Evolutionary conservation across 2,329 filamentous ascomycete genomes (phyloP).

Genomic region (Davidsoniella eucalypti): DNA sequence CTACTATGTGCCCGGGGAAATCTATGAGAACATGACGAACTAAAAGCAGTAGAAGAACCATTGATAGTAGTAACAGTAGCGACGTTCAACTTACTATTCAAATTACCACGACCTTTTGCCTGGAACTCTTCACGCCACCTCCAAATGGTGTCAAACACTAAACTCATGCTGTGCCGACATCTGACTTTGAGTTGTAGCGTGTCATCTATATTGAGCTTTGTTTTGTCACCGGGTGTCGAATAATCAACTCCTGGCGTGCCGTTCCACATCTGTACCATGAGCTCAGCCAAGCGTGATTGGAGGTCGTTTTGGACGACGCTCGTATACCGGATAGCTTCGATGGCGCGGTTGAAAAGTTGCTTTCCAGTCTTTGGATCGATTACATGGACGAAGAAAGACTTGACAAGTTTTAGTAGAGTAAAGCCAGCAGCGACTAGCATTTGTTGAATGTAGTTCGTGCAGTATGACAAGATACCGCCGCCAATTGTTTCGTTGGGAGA

Average conservation of each 20-base stretch:
- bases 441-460: conserved; percentile 64
- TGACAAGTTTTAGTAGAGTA: conserved; percentile 60
- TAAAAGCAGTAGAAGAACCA: neutral
- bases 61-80: neutral
- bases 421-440: conserved; percentile 74
- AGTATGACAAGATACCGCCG: conserved; percentile 44
- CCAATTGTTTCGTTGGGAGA: conserved; percentile 29
- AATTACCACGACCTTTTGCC: conserved; percentile 48
- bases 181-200: conserved; percentile 67
- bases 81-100: conserved; percentile 44
- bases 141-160: conserved; percentile 75
- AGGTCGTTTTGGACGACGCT: conserved; percentile 66
- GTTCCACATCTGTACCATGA: conserved; percentile 82
- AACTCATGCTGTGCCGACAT: conserved; percentile 69
- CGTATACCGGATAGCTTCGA: conserved; percentile 52
- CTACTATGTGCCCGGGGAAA: neutral
- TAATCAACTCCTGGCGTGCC: conserved; percentile 34
- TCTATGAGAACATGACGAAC: conserved; percentile 1
- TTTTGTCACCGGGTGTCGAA: conserved; percentile 32
- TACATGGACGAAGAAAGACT: conserved; percentile 58
- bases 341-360: conserved; percentile 52
- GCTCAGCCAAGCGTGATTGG: conserved; percentile 61
- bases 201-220: conserved; percentile 43
- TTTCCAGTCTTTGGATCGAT: conserved; percentile 53
- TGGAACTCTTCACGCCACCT: conserved; percentile 70